Evolutionary conservation across 2,329 filamentous ascomycete species (phyloP).

Genomic region (Botrytis byssoidea): DNA sequence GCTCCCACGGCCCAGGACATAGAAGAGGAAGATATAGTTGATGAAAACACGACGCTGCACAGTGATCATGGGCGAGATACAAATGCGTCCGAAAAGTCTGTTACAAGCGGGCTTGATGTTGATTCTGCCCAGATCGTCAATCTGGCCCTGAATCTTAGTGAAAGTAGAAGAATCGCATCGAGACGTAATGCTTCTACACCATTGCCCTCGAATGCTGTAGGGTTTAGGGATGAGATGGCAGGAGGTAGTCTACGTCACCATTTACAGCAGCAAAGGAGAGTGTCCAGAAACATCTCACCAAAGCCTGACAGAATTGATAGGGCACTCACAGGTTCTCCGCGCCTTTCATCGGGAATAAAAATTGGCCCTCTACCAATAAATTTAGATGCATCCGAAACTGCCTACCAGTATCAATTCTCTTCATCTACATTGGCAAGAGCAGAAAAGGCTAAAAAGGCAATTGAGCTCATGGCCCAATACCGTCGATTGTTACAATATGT

Average conservation of each 20-base stretch:
- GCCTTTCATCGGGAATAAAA: constrained; percentile 44
- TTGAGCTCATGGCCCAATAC: constrained; percentile 86
- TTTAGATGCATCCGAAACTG: constrained; percentile 48
- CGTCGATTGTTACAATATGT: constrained; percentile 74
- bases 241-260: constrained; percentile 65
- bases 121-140: constrained; percentile 90
- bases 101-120: constrained; percentile 52
- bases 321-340: constrained; percentile 39
- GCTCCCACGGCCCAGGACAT: constrained; percentile 6
- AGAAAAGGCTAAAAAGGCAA: constrained; percentile 78
- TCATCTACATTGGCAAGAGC: constrained; percentile 76
- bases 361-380: constrained; percentile 49
- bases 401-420: constrained; percentile 67
- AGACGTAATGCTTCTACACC: constrained; percentile 53
- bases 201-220: constrained; percentile 43
- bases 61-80: constrained; percentile 11
- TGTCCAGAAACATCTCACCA: constrained; percentile 61
- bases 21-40: constrained; percentile 1
- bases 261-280: constrained; percentile 67
- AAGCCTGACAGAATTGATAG: constrained; percentile 46
- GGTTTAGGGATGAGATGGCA: constrained; percentile 46
- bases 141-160: constrained; percentile 85
- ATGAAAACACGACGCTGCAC: constrained; percentile 19
- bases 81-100: constrained; percentile 14
- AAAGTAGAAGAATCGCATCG: constrained; percentile 67